Conservation (phyloP, 495 filamentous ascomycete species). For the Tricharina praecox region DNA sequence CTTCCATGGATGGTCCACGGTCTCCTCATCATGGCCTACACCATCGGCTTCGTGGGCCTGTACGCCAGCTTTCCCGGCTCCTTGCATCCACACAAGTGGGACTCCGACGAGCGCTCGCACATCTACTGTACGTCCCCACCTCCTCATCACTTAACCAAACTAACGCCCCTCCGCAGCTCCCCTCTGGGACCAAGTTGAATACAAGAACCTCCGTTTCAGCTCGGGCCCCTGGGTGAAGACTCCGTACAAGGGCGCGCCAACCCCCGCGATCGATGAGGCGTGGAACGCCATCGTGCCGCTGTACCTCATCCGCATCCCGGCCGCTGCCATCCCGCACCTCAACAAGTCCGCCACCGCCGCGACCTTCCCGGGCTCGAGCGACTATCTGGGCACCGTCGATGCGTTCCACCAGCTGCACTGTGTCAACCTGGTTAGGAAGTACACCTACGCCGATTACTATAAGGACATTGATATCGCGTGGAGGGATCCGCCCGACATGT, state of each 20-base stretch:
- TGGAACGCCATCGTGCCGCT: background rate
- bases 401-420: constrained; percentile 43
- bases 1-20: too few relatives aligned
- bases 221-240: background rate
- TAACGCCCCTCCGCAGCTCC: too few relatives aligned
- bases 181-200: constrained; percentile 1
- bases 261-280: background rate
- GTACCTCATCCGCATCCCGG: background rate
- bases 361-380: background rate
- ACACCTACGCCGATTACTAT: constrained; percentile 36
- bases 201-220: background rate
- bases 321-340: background rate
- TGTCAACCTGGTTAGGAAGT: constrained; percentile 35
- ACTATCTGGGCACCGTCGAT: constrained; percentile 25
- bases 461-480: constrained; percentile 11
- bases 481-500: background rate
- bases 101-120: too few relatives aligned
- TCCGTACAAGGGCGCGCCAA: background rate
- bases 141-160: too few relatives aligned
- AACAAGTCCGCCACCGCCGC: background rate
- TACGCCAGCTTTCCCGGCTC: too few relatives aligned
- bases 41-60: too few relatives aligned
- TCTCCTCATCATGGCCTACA: too few relatives aligned
- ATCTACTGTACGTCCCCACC: too few relatives aligned
- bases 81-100: too few relatives aligned